phyloP scores from a whole-genome alignment of 495 filamentous ascomycete species.

The Elasticomyces elasticus region DNA sequence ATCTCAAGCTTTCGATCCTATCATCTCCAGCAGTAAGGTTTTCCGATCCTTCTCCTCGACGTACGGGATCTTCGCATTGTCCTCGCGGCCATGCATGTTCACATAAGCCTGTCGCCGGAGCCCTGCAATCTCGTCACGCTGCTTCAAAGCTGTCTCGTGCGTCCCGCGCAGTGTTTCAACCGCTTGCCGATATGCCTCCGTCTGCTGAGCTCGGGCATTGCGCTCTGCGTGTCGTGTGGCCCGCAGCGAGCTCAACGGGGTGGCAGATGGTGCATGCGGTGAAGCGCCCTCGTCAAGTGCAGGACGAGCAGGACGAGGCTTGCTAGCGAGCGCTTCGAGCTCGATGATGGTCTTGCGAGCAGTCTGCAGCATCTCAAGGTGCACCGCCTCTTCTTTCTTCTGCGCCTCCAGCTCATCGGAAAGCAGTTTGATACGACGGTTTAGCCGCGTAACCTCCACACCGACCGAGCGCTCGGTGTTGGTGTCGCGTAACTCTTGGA shows the following conservation, averaged over 20 bases:
- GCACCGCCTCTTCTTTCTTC: neutral
- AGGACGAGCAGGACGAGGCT: neutral
- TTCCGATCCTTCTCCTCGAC: neutral
- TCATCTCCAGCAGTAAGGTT: neutral
- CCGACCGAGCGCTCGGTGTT: neutral
- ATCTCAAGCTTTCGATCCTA: neutral
- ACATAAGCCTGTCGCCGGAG: neutral
- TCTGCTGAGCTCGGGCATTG: neutral
- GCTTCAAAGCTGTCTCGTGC: neutral
- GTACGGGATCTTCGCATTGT: conserved; percentile 3
- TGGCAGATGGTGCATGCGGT: neutral
- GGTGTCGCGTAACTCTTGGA: neutral
- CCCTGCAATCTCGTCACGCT: neutral
- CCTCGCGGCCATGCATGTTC: neutral
- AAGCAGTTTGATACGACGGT: neutral
- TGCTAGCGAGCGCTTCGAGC: neutral
- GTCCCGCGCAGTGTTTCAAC: neutral
- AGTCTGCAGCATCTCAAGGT: neutral
- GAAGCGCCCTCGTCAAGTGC: neutral
- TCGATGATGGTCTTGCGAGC: neutral
- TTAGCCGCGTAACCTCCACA: neutral
- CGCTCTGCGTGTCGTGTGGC: neutral
- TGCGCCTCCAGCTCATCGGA: neutral
- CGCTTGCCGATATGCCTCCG: neutral
- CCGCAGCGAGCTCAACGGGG: neutral